Base-by-base conservation (phyloP, 2,329 filamentous ascomycete species). In the Domatiomyces catenatus region DNA sequence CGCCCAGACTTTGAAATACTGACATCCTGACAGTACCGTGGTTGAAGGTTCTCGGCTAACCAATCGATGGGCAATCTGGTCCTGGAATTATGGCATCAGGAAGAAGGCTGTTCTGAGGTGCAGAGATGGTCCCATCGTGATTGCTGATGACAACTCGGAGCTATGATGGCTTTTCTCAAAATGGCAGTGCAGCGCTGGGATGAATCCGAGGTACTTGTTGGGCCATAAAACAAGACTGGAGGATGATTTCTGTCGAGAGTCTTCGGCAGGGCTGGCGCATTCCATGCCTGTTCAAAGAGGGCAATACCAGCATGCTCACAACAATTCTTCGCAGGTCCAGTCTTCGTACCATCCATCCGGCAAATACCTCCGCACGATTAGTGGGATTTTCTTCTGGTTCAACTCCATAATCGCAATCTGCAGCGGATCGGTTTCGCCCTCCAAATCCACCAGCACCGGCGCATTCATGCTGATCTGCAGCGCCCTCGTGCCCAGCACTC, bases 331-430 rank as follows among this genome's bases (percentile, higher is more conserved):
- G 70, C 89, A 95, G 36, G 89, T 94, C 92, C 92, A 98, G 68
- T 98, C 92, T 76, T 98, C 92, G 69, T 96, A 93, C 86, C 80
- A 94, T 73, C 92, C 92, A 71, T 98, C 92, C 19, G 92, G 92
- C 65, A 98, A 77, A 71, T 96, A 98, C 64, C 92, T 80, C 66
- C 92, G 80, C 57, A 98, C 86, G 51, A 98, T 92, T 54, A 98
- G 71, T 20, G 92, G 92, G 50, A 98, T 94, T 77, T 98, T 98
- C 79, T 96, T 96, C 73, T 96, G 89, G 57, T 86, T 81, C 66
- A 98, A 74, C 71, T 98, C 92, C 72, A 96, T 96, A 68, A 95
- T 85, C 20, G 92, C 92, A 65, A 98, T 96, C 69, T 95, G 88
- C 50, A 98, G 74, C 44, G 92, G 92, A 71, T 98, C 92, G 48